A percentile compares a stretch with the other conserved stretches of the same genome.
Evolutionary conservation across 2,329 filamentous ascomycete species (phyloP).

Genomic region (Arachnomyces sp.): DNA sequence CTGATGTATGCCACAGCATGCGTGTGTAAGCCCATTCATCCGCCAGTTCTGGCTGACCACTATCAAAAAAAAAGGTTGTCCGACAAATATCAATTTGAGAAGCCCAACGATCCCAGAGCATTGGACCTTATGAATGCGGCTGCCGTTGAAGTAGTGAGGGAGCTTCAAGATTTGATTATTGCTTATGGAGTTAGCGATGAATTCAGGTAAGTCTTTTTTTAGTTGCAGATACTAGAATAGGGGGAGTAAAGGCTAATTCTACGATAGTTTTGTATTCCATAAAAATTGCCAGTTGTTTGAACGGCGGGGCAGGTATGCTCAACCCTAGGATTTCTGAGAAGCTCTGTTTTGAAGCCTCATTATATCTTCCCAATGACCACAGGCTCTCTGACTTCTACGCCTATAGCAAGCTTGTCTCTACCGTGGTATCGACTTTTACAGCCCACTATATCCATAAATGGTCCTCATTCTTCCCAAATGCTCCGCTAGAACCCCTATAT

Average conservation of each 20-base stretch:
- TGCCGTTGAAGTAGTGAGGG: constrained; percentile 73
- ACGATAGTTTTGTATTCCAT: constrained; percentile 73
- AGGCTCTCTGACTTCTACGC: background rate
- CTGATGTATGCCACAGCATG: no score
- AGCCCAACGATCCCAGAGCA: constrained; percentile 84
- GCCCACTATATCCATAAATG: constrained; percentile 81
- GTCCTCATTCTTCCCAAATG: constrained; percentile 66
- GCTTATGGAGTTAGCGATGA: constrained; percentile 95
- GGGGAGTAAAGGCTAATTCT: background rate
- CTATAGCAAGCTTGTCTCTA: constrained; percentile 77
- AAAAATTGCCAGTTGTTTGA: constrained; percentile 79
- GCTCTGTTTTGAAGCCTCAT: no score
- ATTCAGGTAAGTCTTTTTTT: constrained; percentile 46
- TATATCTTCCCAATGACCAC: no score
- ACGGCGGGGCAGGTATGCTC: constrained; percentile 62
- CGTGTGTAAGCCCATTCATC: background rate
- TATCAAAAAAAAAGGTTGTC: constrained; percentile 65
- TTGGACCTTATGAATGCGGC: constrained; percentile 91
- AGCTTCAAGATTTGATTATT: constrained; percentile 76
- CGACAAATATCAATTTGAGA: constrained; percentile 73
- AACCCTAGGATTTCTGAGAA: no score
- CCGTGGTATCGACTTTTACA: constrained; percentile 87
- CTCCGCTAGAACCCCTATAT: constrained; percentile 57
- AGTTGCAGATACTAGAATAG: background rate
- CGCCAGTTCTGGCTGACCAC: no score